These are phyloP conservation scores for Aureobasidium namibiae DNA, from an alignment of 2,329 filamentous ascomycete genomes.

Conservation along the genomic window DNA sequence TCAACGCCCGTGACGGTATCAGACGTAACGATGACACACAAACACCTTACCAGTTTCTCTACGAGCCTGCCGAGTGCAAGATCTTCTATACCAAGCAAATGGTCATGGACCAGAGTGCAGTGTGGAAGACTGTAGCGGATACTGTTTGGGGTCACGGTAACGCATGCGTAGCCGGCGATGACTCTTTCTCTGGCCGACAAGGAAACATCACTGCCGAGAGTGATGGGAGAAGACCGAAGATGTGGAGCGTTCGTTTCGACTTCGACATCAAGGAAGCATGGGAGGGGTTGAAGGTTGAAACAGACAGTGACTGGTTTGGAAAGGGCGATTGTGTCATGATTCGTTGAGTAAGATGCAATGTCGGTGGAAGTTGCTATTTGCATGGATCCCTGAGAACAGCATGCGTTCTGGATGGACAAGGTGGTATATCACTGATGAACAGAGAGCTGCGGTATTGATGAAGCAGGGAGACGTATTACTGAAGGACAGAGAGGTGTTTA, in stretches of 20 bases:
- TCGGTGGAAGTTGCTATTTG: no score
- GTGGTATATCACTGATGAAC: no score
- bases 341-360: neutral
- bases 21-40: constrained; percentile 28
- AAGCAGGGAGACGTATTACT: no score
- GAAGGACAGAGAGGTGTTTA: no score
- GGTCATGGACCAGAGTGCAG: constrained; percentile 37
- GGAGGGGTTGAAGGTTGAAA: neutral
- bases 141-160: constrained; percentile 24
- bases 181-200: constrained; percentile 3
- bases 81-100: constrained; percentile 45
- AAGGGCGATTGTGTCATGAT: neutral
- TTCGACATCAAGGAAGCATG: constrained; percentile 14
- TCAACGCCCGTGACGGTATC: constrained; percentile 26
- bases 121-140: constrained; percentile 38
- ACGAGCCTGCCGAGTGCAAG: constrained; percentile 43
- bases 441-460: no score
- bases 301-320: neutral
- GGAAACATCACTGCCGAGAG: neutral
- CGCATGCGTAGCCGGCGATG: constrained; percentile 25
- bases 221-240: neutral
- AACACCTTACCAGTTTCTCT: constrained; percentile 42
- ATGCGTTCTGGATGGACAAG: no score
- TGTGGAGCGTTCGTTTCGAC: constrained; percentile 17
- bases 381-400: no score